Evolutionary conservation across 192 early-diverging fungal species (phyloP), one percentile per base, ranked within the genome.

Genomic region (Coemansia biformis): DNA sequence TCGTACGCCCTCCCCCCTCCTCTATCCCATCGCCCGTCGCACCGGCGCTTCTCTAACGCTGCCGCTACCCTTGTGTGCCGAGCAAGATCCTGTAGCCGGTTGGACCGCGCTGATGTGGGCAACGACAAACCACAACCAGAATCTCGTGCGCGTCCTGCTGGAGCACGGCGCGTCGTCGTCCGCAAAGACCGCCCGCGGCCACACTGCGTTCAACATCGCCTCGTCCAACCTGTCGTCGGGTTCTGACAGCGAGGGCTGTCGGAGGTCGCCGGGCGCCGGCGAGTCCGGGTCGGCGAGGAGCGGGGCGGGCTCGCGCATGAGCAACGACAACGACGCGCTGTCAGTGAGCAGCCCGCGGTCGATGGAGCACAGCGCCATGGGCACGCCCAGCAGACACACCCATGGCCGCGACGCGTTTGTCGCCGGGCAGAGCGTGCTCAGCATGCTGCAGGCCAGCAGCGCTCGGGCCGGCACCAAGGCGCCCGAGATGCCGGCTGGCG

Each of bases 51-150:
- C n/a, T n/a, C n/a, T n/a, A n/a, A n/a, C n/a, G n/a, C n/a, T n/a
- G n/a, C n/a, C n/a, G n/a, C n/a, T n/a, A n/a, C n/a, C n/a, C n/a
- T n/a, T n/a, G n/a, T n/a, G n/a, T n/a, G n/a, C n/a, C n/a, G n/a
- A n/a, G n/a, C n/a, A n/a, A n/a, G n/a, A n/a, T n/a, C n/a, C 28
- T 46, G 30, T 73, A 66, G 83, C 82, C 51, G 86, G 86, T 15
- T 96, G 90, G 90, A 88, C 89, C 5, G 81, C 89, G 11, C 73
- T 96, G 8, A 88, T 91, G 78, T 96, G 92, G 92, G 90, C 90
- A 1, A 83, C 86, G 14, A 82, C 85, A 40, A 87, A 87, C 56
- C 85, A 88, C 55, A 82, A 89, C 66, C 73, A 81, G 44, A 72
- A 81, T 15, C 65, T 90, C 21, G 85, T 90, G 12, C 67, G 81